Conservation (phyloP, 169 alveolate genomes). For the Plasmodium relictum region DNA sequence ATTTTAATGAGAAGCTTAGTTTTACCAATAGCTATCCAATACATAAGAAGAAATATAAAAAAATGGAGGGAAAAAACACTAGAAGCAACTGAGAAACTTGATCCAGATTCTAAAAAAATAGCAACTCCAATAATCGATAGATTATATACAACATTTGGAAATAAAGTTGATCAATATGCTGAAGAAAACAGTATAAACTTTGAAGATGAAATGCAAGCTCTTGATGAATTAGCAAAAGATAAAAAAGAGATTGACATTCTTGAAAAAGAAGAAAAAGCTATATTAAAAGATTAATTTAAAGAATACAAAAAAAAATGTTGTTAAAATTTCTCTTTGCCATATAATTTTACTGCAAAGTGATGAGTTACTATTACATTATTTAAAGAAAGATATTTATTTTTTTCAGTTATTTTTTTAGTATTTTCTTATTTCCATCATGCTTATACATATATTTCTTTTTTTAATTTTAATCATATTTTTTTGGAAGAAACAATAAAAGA, state of each 20-base stretch:
- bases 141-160: conserved; percentile 21
- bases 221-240: conserved; percentile 32
- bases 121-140: conserved; percentile 51
- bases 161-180: conserved; percentile 41
- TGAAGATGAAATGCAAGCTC: conserved; percentile 4
- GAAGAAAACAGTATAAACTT: background rate
- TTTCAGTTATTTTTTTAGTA: too few relatives aligned
- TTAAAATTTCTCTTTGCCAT: too few relatives aligned
- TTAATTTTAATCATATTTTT: too few relatives aligned
- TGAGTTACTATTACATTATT: too few relatives aligned
- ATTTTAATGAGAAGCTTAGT: conserved; percentile 31
- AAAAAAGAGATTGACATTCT: conserved; percentile 33
- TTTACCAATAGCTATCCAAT: conserved; percentile 43
- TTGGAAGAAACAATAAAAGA: too few relatives aligned
- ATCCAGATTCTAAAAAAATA: conserved; percentile 27
- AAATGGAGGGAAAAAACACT: conserved; percentile 45
- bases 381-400: too few relatives aligned
- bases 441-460: too few relatives aligned
- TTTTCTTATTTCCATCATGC: too few relatives aligned
- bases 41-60: conserved; percentile 23
- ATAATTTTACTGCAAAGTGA: too few relatives aligned
- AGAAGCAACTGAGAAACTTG: conserved; percentile 44
- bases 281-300: background rate
- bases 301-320: too few relatives aligned
- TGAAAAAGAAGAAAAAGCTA: conserved; percentile 56